Percentiles rank a stretch among this genome's conserved stretches.
These are phyloP conservation scores for Phytophthora palmivora DNA, from an alignment of 352 stramenopile genomes.

Conservation along the genomic window DNA sequence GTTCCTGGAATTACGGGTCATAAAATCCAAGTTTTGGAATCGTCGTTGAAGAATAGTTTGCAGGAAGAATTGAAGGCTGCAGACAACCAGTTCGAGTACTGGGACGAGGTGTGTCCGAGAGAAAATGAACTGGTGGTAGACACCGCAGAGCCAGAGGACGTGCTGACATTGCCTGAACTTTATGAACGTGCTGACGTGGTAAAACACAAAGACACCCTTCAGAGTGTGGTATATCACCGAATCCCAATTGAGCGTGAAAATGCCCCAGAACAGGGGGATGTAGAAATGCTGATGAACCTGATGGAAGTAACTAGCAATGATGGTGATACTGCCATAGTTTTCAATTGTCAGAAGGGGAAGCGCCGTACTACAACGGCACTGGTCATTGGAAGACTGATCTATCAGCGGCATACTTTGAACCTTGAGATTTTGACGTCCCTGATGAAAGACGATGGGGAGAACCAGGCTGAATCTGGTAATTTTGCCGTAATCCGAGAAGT, in stretches of 20 bases:
- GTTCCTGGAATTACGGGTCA: slow-evolving; percentile 84
- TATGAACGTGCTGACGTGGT: slow-evolving; percentile 56
- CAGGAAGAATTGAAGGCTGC: slow-evolving; percentile 63
- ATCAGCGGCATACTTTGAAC: slow-evolving; percentile 47
- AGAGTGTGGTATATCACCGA: slow-evolving; percentile 68
- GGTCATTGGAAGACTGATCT: slow-evolving; percentile 74
- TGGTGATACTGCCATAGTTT: slow-evolving; percentile 77
- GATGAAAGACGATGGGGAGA: slow-evolving; percentile 13
- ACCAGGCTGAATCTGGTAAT: slow-evolving; percentile 45
- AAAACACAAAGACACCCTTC: slow-evolving; percentile 41
- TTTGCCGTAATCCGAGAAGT: slow-evolving; percentile 80
- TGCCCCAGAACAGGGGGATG: slow-evolving; percentile 74
- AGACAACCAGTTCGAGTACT: slow-evolving; percentile 79
- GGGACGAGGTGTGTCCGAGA: slow-evolving; percentile 69
- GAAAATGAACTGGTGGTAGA: slow-evolving; percentile 68
- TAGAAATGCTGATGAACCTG: slow-evolving; percentile 73
- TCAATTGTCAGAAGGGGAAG: slow-evolving; percentile 91
- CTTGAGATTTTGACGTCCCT: slow-evolving; percentile 8
- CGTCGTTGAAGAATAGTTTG: slow-evolving; percentile 81
- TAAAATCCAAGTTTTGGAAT: slow-evolving; percentile 83
- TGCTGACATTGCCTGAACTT: slow-evolving; percentile 74
- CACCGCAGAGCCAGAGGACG: slow-evolving; percentile 48
- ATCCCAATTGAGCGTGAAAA: slow-evolving; percentile 87
- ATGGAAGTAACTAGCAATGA: slow-evolving; percentile 45
- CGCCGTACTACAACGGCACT: slow-evolving; percentile 83